Percentiles rank a stretch among this genome's conserved stretches.
phyloP scores from a whole-genome alignment of 169 alveolate species.

The Eimeria tenella region DNA sequence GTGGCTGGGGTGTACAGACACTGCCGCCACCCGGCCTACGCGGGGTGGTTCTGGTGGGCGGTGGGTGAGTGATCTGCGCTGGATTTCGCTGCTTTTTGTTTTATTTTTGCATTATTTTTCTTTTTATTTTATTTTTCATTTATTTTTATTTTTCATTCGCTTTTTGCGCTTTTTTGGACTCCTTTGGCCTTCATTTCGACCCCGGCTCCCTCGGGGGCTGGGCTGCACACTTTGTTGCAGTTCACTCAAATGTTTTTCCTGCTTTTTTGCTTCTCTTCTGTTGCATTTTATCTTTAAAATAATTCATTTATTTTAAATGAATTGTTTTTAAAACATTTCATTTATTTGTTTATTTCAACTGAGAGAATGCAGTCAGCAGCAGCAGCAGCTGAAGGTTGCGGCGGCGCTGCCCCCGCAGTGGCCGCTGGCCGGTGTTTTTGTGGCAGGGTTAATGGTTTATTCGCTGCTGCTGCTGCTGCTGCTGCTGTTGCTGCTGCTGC shows the following conservation, averaged over 20 bases:
- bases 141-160: not conserved
- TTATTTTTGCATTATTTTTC: not conserved
- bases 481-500: not conserved
- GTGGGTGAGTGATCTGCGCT: conserved; percentile 69
- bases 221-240: too few species aligned
- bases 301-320: too few species aligned
- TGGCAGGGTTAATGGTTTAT: not conserved
- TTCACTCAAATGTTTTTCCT: too few species aligned
- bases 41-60: conserved; percentile 81
- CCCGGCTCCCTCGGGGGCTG: not conserved
- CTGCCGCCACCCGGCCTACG: conserved; percentile 77
- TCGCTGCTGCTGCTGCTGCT: not conserved
- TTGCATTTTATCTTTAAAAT: not conserved
- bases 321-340: too few species aligned
- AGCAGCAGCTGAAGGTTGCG: too few species aligned
- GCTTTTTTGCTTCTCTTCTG: not conserved
- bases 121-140: not conserved
- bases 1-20: conserved; percentile 61
- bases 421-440: too few species aligned
- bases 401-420: too few species aligned
- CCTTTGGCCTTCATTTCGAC: not conserved
- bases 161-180: not conserved
- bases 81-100: conserved; percentile 9
- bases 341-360: too few species aligned
- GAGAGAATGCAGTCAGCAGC: too few species aligned